Conservation (phyloP, 495 filamentous ascomycete species). For the Letharia columbiana region DNA sequence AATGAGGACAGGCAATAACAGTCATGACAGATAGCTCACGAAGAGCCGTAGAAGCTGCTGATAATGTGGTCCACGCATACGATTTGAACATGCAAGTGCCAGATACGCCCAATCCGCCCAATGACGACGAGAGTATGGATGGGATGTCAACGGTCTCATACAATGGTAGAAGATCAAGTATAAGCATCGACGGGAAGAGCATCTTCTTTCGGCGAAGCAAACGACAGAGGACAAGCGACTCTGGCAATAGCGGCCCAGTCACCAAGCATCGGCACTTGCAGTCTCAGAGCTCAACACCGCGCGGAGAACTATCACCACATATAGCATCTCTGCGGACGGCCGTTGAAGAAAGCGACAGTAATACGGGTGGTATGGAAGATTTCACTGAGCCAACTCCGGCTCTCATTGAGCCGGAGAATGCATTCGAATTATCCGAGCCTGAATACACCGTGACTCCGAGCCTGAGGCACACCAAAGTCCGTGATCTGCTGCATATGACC, state of each 20-base stretch:
- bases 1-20: constrained; percentile 7
- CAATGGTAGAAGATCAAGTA: constrained; percentile 32
- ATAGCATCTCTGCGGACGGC: constrained; percentile 40
- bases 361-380: constrained; percentile 26
- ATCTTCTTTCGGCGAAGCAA: constrained; percentile 43
- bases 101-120: constrained; percentile 42
- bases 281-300: constrained; percentile 22
- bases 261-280: constrained; percentile 36
- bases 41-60: constrained; percentile 70
- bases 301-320: constrained; percentile 41
- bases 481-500: constrained; percentile 57
- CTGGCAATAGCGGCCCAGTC: constrained; percentile 32
- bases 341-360: constrained; percentile 43
- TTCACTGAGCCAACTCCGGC: constrained; percentile 7
- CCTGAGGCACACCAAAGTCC: constrained; percentile 51
- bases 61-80: constrained; percentile 83
- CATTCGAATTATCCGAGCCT: constrained; percentile 32
- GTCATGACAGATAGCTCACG: constrained; percentile 56
- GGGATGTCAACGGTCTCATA: constrained; percentile 21
- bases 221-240: constrained; percentile 39
- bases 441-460: constrained; percentile 41
- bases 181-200: constrained; percentile 40
- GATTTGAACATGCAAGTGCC: constrained; percentile 79
- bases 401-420: constrained; percentile 15
- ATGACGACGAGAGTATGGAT: constrained; percentile 34